phyloP scores from a whole-genome alignment of 768 basidiomycete genomes.

The Serendipita indica region DNA sequence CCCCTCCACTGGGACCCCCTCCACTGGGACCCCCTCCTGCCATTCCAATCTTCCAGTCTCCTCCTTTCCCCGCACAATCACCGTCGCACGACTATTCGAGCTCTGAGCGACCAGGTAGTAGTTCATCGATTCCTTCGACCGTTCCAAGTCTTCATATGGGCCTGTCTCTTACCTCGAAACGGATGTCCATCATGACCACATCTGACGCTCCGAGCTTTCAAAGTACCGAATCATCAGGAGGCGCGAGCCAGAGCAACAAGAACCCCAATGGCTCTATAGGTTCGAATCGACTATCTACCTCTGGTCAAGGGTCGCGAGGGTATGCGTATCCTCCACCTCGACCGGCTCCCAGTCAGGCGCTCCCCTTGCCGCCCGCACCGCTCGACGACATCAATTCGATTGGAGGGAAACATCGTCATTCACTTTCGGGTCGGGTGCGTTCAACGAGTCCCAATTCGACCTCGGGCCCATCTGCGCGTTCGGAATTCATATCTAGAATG shows the following conservation, averaged over 20 bases:
- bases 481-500: constrained; percentile 30
- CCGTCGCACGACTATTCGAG: background rate
- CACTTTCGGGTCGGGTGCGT: background rate
- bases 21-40: too few species aligned
- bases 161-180: background rate
- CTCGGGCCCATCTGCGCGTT: background rate
- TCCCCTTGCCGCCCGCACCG: constrained; percentile 45
- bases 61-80: background rate
- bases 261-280: background rate
- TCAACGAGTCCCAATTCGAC: background rate
- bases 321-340: constrained; percentile 47
- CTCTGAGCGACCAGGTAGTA: constrained; percentile 6
- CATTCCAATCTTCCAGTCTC: background rate
- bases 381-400: background rate
- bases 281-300: too few species aligned
- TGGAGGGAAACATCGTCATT: background rate
- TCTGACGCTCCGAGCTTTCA: constrained; percentile 1
- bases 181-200: constrained; percentile 4
- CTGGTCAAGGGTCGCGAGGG: constrained; percentile 14
- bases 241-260: background rate
- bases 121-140: background rate
- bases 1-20: constrained; percentile 46
- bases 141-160: background rate
- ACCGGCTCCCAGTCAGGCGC: constrained; percentile 54
- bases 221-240: background rate